These are phyloP conservation scores for Phytophthora nicotianae DNA, from an alignment of 352 stramenopile species.

Conservation along the genomic window DNA sequence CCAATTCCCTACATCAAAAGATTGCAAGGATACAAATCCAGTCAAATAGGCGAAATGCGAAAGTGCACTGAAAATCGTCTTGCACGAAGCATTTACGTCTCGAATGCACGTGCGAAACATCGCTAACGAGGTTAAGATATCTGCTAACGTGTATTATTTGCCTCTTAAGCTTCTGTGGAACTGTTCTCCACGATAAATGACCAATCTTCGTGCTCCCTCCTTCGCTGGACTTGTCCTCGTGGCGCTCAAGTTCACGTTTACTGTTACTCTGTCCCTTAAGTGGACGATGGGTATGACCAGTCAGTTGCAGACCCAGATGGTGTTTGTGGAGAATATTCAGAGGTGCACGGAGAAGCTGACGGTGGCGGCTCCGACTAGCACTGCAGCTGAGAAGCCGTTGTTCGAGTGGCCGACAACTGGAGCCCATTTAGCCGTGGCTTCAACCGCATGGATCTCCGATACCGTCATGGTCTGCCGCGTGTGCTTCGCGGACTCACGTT, in stretches of 20 bases:
- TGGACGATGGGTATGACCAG: slow-evolving; percentile 21
- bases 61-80: too few relatives aligned
- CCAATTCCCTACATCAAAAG: too few relatives aligned
- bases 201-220: too few relatives aligned
- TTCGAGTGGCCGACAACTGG: slow-evolving; percentile 47
- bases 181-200: too few relatives aligned
- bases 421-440: slow-evolving; percentile 39
- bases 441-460: slow-evolving; percentile 45
- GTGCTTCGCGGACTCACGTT: slow-evolving; percentile 49
- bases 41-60: too few relatives aligned
- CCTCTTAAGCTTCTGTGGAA: too few relatives aligned
- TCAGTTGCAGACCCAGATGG: slow-evolving; percentile 25
- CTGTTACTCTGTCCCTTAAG: slow-evolving; percentile 16
- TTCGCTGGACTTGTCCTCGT: too few relatives aligned
- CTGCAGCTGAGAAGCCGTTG: slow-evolving; percentile 8
- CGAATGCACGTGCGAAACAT: too few relatives aligned
- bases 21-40: too few relatives aligned
- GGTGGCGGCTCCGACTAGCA: slow-evolving; percentile 14
- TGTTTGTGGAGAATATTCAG: slow-evolving; percentile 22
- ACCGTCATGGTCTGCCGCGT: slow-evolving; percentile 47
- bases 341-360: slow-evolving; percentile 18
- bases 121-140: too few relatives aligned
- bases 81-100: too few relatives aligned
- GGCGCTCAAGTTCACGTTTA: slow-evolving; percentile 44
- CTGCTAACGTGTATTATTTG: too few relatives aligned